Conservation (phyloP, 1,139 yeast genomes). For the Magnusiomyces sp. region DNA sequence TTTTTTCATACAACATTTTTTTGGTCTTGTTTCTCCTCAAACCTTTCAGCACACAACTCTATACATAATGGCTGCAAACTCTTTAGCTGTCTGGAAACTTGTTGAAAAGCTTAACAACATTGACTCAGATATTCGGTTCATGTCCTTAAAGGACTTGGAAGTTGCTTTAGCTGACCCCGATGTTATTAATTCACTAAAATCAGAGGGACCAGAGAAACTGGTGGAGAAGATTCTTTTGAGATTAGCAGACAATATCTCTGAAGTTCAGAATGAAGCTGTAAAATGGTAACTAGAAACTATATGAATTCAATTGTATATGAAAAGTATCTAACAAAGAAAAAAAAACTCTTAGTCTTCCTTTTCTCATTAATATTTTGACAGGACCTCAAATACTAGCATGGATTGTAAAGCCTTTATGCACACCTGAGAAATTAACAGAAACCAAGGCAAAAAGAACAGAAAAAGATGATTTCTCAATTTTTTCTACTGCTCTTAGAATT, state of each 20-base stretch:
- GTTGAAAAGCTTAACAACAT: conserved; percentile 30
- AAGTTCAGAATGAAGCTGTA: conserved; percentile 73
- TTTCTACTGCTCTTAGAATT: conserved; percentile 62
- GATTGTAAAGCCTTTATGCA: conserved; percentile 1
- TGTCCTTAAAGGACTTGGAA: conserved; percentile 76
- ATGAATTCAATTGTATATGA: no score
- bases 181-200: conserved; percentile 24
- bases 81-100: conserved; percentile 8
- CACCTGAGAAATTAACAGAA: conserved; percentile 6
- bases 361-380: conserved; percentile 8
- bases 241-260: conserved; percentile 58
- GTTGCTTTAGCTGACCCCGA: conserved; percentile 35
- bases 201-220: conserved; percentile 32
- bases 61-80: neutral
- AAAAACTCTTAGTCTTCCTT: conserved; percentile 10
- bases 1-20: neutral
- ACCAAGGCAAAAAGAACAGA: conserved; percentile 26
- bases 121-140: conserved; percentile 77
- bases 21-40: neutral
- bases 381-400: conserved; percentile 2
- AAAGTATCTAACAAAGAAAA: no score
- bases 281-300: conserved; percentile 35
- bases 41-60: neutral
- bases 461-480: conserved; percentile 45
- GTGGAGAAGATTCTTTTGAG: conserved; percentile 44